Evolutionary conservation across 2,329 filamentous ascomycete genomes (phyloP), one percentile per base, ranked within the genome.

Genomic region (Botrytis tulipae): DNA sequence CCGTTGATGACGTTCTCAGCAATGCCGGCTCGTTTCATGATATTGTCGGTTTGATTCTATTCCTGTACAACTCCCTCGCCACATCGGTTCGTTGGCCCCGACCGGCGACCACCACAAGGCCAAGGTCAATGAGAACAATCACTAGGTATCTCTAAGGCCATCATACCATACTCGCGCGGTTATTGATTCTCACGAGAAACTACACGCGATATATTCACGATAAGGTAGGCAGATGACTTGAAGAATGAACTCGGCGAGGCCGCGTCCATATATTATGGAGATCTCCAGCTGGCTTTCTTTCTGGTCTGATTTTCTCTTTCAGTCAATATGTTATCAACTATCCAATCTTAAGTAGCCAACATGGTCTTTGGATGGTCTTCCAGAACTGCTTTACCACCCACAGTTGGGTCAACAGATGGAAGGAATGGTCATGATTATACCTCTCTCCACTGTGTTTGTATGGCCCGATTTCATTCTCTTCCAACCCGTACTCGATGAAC

Each of bases 1-100:
- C 32, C 5, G n/a, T 25, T 40, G 2, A 18, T 22, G 18, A 62
- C 5, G 29, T 46, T 9, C 16, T 48, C 51, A 32, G 32, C 18
- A 54, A 20, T 54, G 10, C 14, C 4, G 40, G 12, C 29, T 42
- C 20, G 44, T 71, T 54, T n/a, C 60, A 66, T 29, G 35, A 16
- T 22, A 42, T n/a, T 71, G 60, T 71, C 66, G 70, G 44, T 35
- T 57, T 40, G 35, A 20, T 32, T 71, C 70, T 54, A 66, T 71
- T 65, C 54, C 59, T 51, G 70, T 51, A 48, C 44, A 66, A 54
- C 25, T 40, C 29, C 65, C 46, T 54, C 46, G 65, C 65, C 65
- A 54, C 65, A 54, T 54, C 46, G 65, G 46, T 29, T 68, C 40
- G 46, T 54, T 68, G 65, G 35, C 48, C 35, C 35, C 25, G 57